Evolutionary conservation across 306 rosid genomes (phyloP), one percentile per base, ranked within the genome.

Genomic region (Sicyos edulis): DNA sequence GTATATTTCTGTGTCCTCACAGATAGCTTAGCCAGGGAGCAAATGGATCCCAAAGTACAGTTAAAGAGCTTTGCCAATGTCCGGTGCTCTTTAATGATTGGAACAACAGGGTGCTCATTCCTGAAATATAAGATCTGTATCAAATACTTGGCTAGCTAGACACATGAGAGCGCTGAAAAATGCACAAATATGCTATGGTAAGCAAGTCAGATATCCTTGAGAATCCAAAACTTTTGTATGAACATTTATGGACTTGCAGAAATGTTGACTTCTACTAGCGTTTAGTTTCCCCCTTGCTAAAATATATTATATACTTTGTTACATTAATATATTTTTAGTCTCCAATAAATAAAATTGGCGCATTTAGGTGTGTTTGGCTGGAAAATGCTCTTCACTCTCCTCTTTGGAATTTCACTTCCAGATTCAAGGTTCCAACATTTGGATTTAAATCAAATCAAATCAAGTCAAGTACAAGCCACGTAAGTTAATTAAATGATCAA

Each of bases 81-180:
- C 37, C 98, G 86, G 70, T 93, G 90, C 83, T 90, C 98, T 85
- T 93, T 93, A 74, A 93, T 93, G 70, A 93, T 80, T 13, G 97
- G 97, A 82, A 93, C 81, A 75, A 93, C 80, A 72, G 98, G 97
- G 85, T 93, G 98, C 82, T 87, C 96, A 61, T 84, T 47, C 97
- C 98, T 93, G 90, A 85, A 88, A 88, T 72, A 79, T 63, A 75
- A 73, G 60, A 56, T 12, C 21, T 72, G 37, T 21, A 52, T 72
- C 74, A 70, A 70, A 66, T 45, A 32, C 54, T 45, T 66, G 55
- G 72, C 54, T 2, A 7, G 34, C 34, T 66, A 21, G 72, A 45
- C 20, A 66, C 12, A 21, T 6, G 71, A 42, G 54, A 34, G 53
- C 15, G 12, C 16, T 17, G 26, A 40, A 40, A 40, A 37, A 63